Evolutionary conservation across 1,139 yeast species (phyloP).

Genomic region (Sugiyamaella novakii): DNA sequence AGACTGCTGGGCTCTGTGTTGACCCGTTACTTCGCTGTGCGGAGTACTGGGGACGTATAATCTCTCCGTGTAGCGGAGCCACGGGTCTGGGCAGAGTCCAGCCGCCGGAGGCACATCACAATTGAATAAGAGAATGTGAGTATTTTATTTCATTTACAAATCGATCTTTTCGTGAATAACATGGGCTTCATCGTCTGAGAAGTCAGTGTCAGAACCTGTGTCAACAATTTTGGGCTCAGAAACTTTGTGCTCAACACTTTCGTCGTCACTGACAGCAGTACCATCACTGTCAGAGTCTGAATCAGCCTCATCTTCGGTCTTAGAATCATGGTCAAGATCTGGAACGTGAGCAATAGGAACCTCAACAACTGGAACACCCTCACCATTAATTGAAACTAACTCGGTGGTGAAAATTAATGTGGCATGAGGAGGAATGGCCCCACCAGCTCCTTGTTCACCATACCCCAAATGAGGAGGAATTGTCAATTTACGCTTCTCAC

Average conservation of each 20-base stretch:
- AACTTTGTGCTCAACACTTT: neutral
- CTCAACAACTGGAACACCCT: conserved; percentile 17
- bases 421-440: conserved; percentile 72
- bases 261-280: neutral
- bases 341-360: conserved; percentile 4
- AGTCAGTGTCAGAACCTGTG: conserved; percentile 2
- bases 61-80: too few species aligned
- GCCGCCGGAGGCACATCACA: too few species aligned
- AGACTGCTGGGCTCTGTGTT: too few species aligned
- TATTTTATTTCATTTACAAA: conserved; percentile 8
- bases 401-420: conserved; percentile 50
- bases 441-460: conserved; percentile 71
- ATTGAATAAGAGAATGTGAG: too few species aligned
- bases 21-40: too few species aligned
- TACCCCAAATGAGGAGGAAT: conserved; percentile 80
- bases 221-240: neutral
- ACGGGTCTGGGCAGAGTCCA: conserved; percentile 11
- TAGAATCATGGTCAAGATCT: conserved; percentile 19
- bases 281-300: conserved; percentile 10
- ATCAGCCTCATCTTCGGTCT: conserved; percentile 14
- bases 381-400: conserved; percentile 39
- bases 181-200: conserved; percentile 1
- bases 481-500: conserved; percentile 75
- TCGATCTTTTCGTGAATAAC: conserved; percentile 6
- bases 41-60: too few species aligned